phyloP scores from a whole-genome alignment of 352 stramenopile genomes.

The Phytophthora colocasiae region DNA sequence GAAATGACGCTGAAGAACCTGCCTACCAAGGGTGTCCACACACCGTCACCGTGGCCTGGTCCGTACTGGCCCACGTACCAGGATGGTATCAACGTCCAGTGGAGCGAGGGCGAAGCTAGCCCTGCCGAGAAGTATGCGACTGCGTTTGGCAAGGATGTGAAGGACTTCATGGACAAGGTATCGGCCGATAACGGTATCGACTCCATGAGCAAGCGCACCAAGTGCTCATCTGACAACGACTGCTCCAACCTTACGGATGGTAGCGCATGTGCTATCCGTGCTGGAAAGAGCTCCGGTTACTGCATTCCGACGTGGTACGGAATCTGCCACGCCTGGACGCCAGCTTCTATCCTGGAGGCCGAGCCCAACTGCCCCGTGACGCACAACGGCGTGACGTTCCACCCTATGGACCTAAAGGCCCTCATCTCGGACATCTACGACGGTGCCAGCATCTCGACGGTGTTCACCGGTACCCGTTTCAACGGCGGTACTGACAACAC shows the following conservation, averaged over 20 bases:
- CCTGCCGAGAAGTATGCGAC: constrained; percentile 56
- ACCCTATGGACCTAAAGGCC: constrained; percentile 49
- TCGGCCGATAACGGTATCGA: constrained; percentile 46
- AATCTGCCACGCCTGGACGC: constrained; percentile 50
- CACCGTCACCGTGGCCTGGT: constrained; percentile 45
- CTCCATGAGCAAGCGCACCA: constrained; percentile 17
- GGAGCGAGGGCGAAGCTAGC: constrained; percentile 11
- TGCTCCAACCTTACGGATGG: constrained; percentile 29
- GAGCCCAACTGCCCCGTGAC: constrained; percentile 46
- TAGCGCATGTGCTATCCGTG: constrained; percentile 35
- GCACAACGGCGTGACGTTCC: constrained; percentile 46
- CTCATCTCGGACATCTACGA: constrained; percentile 45
- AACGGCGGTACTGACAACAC: constrained; percentile 19
- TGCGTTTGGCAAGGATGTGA: constrained; percentile 48
- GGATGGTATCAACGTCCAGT: constrained; percentile 67
- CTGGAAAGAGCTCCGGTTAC: constrained; percentile 35
- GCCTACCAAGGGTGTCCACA: constrained; percentile 17
- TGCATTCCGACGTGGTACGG: constrained; percentile 51
- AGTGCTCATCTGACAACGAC: constrained; percentile 36
- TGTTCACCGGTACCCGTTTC: constrained; percentile 47
- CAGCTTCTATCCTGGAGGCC: constrained; percentile 36
- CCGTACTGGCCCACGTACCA: constrained; percentile 69
- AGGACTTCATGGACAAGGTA: constrained; percentile 44
- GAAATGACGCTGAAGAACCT: constrained; percentile 35
- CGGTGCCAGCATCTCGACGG: constrained; percentile 20